Percentiles rank a stretch among this genome's conserved stretches.
phyloP scores from a whole-genome alignment of 2,329 filamentous ascomycete species.

The Phoma sp. region DNA sequence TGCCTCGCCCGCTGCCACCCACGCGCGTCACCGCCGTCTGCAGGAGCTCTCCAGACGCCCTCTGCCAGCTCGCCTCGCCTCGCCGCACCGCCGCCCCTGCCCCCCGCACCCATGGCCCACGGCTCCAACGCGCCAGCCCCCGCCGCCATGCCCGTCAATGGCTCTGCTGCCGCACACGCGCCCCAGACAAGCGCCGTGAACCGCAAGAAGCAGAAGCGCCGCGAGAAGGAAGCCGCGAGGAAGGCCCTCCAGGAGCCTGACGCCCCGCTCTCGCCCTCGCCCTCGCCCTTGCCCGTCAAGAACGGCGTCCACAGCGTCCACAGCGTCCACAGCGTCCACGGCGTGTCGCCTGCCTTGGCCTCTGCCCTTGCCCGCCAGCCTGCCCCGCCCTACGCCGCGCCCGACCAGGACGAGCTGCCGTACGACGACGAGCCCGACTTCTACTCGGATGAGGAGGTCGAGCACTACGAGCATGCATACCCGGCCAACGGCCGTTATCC shows the following conservation, averaged over 20 bases:
- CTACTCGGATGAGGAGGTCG: constrained; percentile 49
- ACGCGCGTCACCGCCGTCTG: not conserved
- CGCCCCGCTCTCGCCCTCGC: constrained; percentile 10
- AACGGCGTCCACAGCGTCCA: constrained; percentile 1
- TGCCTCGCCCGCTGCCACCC: too few relatives aligned
- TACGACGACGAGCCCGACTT: constrained; percentile 45
- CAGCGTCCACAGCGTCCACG: not conserved
- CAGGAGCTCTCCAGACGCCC: constrained; percentile 16
- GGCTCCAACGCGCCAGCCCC: constrained; percentile 8
- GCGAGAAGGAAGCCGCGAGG: constrained; percentile 80
- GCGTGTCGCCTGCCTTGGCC: constrained; percentile 14
- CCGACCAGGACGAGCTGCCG: constrained; percentile 52
- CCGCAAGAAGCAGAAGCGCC: constrained; percentile 93
- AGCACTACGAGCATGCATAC: constrained; percentile 42
- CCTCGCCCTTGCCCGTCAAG: constrained; percentile 17
- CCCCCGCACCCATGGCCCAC: constrained; percentile 9
- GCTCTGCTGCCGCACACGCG: constrained; percentile 45
- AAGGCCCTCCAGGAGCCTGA: constrained; percentile 46
- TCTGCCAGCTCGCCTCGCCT: not conserved
- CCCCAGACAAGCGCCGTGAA: constrained; percentile 66
- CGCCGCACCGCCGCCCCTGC: constrained; percentile 1
- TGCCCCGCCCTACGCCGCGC: constrained; percentile 53
- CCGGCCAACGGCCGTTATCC: constrained; percentile 42
- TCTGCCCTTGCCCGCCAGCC: constrained; percentile 24
- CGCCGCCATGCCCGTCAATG: constrained; percentile 47